Percentiles rank a stretch among this genome's conserved stretches.
Evolutionary conservation across 129 eudicot species (phyloP).

Genomic region (Escallonia herrerae): DNA sequence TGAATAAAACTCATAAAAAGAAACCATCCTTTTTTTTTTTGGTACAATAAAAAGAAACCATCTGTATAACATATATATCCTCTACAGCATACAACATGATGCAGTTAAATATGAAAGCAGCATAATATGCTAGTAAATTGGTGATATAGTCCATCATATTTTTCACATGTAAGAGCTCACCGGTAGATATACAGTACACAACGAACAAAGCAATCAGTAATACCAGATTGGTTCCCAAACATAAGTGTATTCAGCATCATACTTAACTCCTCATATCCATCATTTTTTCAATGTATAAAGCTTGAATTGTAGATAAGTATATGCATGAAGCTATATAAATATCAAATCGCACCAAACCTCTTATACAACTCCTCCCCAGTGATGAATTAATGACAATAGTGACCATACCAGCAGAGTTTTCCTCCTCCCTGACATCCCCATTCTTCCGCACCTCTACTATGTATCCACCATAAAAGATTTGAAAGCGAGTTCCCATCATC

Average conservation of each 20-base stretch:
- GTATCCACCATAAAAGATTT: conserved; percentile 88
- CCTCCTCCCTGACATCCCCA: conserved; percentile 31
- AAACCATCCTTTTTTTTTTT: no score
- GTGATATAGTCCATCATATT: no score
- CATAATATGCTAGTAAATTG: no score
- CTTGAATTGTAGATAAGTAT: no score
- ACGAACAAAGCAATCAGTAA: not conserved
- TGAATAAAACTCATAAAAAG: not conserved
- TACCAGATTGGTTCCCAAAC: not conserved
- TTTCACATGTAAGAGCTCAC: no score
- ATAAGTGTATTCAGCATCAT: not conserved
- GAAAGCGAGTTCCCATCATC: conserved; percentile 86
- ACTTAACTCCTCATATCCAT: not conserved
- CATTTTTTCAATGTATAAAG: no score
- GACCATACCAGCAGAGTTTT: conserved; percentile 55
- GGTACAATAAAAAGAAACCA: not conserved
- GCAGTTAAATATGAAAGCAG: no score
- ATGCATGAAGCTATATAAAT: no score
- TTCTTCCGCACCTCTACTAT: conserved; percentile 59
- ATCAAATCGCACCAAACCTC: not conserved
- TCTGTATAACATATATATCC: no score
- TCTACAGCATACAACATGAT: no score
- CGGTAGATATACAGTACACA: no score
- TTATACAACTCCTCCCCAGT: conserved; percentile 5
- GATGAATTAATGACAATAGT: conserved; percentile 43